Conservation (phyloP, 1,284 basidiomycete species). For the Ustilago lituana region DNA sequence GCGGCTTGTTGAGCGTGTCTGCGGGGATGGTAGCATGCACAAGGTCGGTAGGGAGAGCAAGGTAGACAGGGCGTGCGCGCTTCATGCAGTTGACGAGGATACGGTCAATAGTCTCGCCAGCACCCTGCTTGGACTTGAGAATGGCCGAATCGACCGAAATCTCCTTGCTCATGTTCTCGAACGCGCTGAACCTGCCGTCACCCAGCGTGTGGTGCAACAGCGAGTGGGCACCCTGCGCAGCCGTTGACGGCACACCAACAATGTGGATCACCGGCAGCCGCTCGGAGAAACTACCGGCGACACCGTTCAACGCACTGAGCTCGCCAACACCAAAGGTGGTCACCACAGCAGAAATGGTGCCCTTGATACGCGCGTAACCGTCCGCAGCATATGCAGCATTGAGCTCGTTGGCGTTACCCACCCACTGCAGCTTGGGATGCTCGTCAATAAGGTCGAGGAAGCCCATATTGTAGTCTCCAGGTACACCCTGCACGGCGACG, state of each 20-base stretch:
- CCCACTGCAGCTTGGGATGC: constrained; percentile 81
- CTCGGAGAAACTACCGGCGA: constrained; percentile 75
- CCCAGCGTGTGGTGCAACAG: constrained; percentile 68
- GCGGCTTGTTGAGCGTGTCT: constrained; percentile 74
- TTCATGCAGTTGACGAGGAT: constrained; percentile 79
- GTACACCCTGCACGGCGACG: constrained; percentile 83
- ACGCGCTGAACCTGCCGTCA: constrained; percentile 74
- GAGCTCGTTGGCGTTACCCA: constrained; percentile 75
- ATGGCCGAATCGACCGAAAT: constrained; percentile 78
- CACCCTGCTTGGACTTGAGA: constrained; percentile 58
- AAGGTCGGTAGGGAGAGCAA: constrained; percentile 86
- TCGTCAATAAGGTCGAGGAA: constrained; percentile 83
- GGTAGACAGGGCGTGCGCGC: constrained; percentile 82
- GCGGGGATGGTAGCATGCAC: constrained; percentile 77
- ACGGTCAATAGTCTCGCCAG: constrained; percentile 78
- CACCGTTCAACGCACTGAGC: constrained; percentile 74
- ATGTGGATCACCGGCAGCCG: constrained; percentile 92
- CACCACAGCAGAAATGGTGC: constrained; percentile 44
- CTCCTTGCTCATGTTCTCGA: constrained; percentile 78
- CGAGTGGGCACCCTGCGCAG: constrained; percentile 72
- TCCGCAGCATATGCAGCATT: constrained; percentile 83
- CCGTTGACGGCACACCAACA: constrained; percentile 83
- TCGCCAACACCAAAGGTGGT: constrained; percentile 84
- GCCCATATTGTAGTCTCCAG: constrained; percentile 88
- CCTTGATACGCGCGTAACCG: constrained; percentile 80